Evolutionary conservation across 2,329 filamentous ascomycete species (phyloP).

Genomic region (Alternaria incomplexa): DNA sequence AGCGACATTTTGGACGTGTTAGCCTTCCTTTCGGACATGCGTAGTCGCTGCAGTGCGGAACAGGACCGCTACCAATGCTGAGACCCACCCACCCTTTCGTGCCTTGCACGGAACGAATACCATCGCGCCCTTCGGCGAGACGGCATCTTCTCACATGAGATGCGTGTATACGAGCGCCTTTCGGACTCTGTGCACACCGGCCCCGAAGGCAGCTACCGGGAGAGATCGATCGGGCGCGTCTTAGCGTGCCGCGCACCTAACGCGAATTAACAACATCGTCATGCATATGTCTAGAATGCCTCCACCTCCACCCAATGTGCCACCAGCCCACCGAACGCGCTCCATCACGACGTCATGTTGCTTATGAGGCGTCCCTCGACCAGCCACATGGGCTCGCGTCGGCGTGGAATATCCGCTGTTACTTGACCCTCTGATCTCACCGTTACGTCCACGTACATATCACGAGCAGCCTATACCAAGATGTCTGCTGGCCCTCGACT

Average conservation of each 20-base stretch:
- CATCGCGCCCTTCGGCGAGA: not conserved
- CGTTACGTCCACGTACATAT: slow-evolving; percentile 20
- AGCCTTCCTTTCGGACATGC: not conserved
- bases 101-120: not conserved
- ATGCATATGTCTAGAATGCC: slow-evolving; percentile 29
- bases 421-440: slow-evolving; percentile 25
- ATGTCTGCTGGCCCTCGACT: slow-evolving; percentile 22
- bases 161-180: not conserved
- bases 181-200: slow-evolving; percentile 4
- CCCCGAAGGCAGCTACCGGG: not conserved
- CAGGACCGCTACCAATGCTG: not conserved
- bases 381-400: slow-evolving; percentile 7
- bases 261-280: slow-evolving; percentile 26
- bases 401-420: slow-evolving; percentile 1
- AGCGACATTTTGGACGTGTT: not conserved
- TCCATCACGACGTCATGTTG: slow-evolving; percentile 27
- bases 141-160: not conserved
- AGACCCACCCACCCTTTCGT: not conserved
- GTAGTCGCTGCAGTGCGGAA: not conserved
- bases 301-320: slow-evolving; percentile 16
- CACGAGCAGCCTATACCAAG: not conserved
- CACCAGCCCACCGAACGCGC: slow-evolving; percentile 12
- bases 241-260: slow-evolving; percentile 22
- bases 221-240: slow-evolving; percentile 5
- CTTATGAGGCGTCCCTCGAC: slow-evolving; percentile 2